phyloP scores from a whole-genome alignment of 1,284 basidiomycete species.

The Rhodotorula mucilaginosa region DNA sequence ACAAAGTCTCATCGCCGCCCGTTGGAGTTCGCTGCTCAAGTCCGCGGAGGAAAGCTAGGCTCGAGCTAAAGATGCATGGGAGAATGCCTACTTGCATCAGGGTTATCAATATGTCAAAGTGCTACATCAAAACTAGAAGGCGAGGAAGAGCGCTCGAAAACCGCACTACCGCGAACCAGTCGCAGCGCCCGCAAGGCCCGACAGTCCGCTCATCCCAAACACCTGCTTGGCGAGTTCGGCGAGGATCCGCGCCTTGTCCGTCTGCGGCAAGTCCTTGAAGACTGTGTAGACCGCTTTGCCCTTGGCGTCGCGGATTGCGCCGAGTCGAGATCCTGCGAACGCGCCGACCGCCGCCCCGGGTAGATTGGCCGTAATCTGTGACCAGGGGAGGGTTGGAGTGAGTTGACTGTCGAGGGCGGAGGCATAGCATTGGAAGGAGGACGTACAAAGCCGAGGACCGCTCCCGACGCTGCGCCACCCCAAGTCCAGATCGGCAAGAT shows the following conservation, averaged over 20 bases:
- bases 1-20: too few species aligned
- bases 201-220: conserved; percentile 55
- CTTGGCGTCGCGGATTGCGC: conserved; percentile 86
- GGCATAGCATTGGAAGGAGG: neutral
- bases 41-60: too few species aligned
- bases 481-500: conserved; percentile 74
- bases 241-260: conserved; percentile 64
- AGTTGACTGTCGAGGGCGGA: neutral
- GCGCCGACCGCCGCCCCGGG: conserved; percentile 65
- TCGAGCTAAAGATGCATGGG: too few species aligned
- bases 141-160: neutral
- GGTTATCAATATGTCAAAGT: neutral
- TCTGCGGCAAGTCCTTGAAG: conserved; percentile 61
- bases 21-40: too few species aligned
- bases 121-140: neutral
- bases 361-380: conserved; percentile 71
- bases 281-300: conserved; percentile 87
- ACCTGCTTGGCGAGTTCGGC: conserved; percentile 85
- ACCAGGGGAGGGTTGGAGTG: too few species aligned
- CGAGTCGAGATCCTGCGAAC: conserved; percentile 78
- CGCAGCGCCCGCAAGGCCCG: neutral
- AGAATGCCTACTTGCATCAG: too few species aligned
- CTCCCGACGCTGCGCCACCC: conserved; percentile 63
- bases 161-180: neutral
- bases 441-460: conserved; percentile 65